Evolutionary conservation across 192 early-diverging fungal genomes (phyloP).

Genomic region (Coemansia sp.): DNA sequence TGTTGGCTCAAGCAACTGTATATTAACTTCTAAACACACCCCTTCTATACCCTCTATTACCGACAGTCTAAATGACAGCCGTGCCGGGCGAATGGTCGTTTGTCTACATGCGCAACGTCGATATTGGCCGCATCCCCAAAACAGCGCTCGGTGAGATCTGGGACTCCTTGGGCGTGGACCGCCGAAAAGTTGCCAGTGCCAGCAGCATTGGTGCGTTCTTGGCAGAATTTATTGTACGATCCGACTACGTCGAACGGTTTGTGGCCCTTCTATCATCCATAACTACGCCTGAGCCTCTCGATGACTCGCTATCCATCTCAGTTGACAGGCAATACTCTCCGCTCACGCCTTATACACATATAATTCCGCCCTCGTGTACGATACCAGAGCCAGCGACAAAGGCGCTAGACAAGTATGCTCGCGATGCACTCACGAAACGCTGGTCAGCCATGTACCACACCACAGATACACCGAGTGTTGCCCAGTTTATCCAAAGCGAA

Average conservation of each 20-base stretch:
- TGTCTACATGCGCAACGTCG: conserved; percentile 55
- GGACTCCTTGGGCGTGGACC: conserved; percentile 24
- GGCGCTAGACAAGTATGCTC: conserved; percentile 33
- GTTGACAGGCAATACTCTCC: conserved; percentile 29
- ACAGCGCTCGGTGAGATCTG: conserved; percentile 20
- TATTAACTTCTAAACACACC: not conserved
- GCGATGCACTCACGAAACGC: conserved; percentile 24
- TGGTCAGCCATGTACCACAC: conserved; percentile 45
- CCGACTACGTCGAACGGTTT: conserved; percentile 21
- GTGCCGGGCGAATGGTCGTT: conserved; percentile 25
- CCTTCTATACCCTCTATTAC: not conserved
- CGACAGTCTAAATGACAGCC: not conserved
- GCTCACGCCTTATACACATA: conserved; percentile 22
- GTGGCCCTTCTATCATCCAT: conserved; percentile 7
- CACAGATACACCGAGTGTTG: conserved; percentile 7
- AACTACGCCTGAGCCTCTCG: conserved; percentile 8
- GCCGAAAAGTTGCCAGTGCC: conserved; percentile 16
- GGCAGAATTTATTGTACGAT: conserved; percentile 38
- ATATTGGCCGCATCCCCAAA: conserved; percentile 31
- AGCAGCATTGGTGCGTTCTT: conserved; percentile 37
- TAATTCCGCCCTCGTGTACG: conserved; percentile 16
- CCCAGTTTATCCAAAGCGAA: conserved; percentile 15
- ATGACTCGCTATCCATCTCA: conserved; percentile 21
- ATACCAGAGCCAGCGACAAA: conserved; percentile 26
- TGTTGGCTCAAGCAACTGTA: not conserved